Evolutionary conservation across 2,329 filamentous ascomycete species (phyloP).

Genomic region (Fusarium transvaalense): DNA sequence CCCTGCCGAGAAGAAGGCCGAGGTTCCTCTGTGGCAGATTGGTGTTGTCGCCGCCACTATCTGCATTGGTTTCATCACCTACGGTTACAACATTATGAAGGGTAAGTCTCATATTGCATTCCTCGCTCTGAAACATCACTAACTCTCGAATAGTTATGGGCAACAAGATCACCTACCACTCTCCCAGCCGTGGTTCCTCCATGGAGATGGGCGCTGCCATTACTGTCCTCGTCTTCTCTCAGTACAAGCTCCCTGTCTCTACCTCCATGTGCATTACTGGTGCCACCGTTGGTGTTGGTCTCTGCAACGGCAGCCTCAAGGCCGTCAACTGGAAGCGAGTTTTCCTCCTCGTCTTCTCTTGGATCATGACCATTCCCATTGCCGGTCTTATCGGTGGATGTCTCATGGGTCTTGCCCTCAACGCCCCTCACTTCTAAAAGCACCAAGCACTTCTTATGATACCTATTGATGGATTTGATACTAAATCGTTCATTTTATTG

Average conservation of each 20-base stretch:
- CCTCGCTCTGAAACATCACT: not conserved
- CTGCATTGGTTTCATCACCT: conserved; percentile 76
- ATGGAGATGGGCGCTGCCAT: conserved; percentile 87
- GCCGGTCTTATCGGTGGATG: conserved; percentile 58
- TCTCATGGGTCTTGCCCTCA: conserved; percentile 57
- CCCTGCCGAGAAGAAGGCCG: conserved; percentile 70
- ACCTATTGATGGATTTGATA: conserved; percentile 8
- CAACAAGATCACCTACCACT: conserved; percentile 82
- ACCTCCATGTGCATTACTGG: conserved; percentile 86
- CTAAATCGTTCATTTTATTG: conserved; percentile 20
- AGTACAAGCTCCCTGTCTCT: conserved; percentile 80
- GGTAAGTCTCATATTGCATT: conserved; percentile 59
- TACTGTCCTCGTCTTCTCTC: conserved; percentile 80
- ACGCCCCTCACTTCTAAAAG: conserved; percentile 55
- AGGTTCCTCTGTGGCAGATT: conserved; percentile 81
- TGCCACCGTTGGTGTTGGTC: conserved; percentile 80
- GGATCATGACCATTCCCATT: conserved; percentile 62
- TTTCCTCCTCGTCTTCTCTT: conserved; percentile 73
- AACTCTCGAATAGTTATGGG: conserved; percentile 74
- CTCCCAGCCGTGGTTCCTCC: conserved; percentile 68
- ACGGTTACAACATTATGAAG: conserved; percentile 89
- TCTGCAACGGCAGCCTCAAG: conserved; percentile 78
- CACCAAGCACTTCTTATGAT: conserved; percentile 1
- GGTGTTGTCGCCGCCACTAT: conserved; percentile 75
- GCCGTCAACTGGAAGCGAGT: conserved; percentile 84